Evolutionary conservation across 306 rosid species (phyloP).

Genomic region (Prunus padus): DNA sequence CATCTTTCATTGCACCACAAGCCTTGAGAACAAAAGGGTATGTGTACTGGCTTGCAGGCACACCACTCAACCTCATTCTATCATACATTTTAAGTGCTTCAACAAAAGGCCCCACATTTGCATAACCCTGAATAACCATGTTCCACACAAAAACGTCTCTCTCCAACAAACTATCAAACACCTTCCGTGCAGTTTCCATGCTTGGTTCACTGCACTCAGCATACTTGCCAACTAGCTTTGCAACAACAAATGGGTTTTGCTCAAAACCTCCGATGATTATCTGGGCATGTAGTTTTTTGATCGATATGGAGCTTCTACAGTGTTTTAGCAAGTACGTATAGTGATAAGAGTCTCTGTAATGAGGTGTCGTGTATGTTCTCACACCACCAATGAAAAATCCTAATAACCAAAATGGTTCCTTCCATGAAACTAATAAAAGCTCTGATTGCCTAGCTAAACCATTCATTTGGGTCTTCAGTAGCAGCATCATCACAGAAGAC

Average conservation of each 20-base stretch:
- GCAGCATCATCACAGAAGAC: not conserved
- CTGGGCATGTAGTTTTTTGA: slow-evolving; percentile 60
- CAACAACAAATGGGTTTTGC: slow-evolving; percentile 50
- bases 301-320: slow-evolving; percentile 35
- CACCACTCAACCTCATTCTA: slow-evolving; percentile 44
- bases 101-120: slow-evolving; percentile 56
- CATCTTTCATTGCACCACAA: slow-evolving; percentile 52
- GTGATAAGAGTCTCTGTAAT: slow-evolving; percentile 36
- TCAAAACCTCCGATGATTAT: slow-evolving; percentile 45
- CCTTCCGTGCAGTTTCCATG: slow-evolving; percentile 49
- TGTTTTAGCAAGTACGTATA: slow-evolving; percentile 39
- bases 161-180: slow-evolving; percentile 63
- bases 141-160: slow-evolving; percentile 81
- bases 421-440: slow-evolving; percentile 20
- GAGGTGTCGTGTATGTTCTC: slow-evolving; percentile 7
- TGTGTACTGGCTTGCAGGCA: slow-evolving; percentile 50
- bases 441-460: slow-evolving; percentile 31
- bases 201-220: slow-evolving; percentile 14
- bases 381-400: slow-evolving; percentile 16
- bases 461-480: slow-evolving; percentile 25
- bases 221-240: slow-evolving; percentile 62
- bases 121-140: slow-evolving; percentile 66
- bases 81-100: slow-evolving; percentile 51
- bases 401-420: not conserved
- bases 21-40: slow-evolving; percentile 80